Percentiles rank a stretch among this genome's conserved stretches.
Conservation (phyloP, 2,329 filamentous ascomycete genomes). For the Phoma herbarum region DNA sequence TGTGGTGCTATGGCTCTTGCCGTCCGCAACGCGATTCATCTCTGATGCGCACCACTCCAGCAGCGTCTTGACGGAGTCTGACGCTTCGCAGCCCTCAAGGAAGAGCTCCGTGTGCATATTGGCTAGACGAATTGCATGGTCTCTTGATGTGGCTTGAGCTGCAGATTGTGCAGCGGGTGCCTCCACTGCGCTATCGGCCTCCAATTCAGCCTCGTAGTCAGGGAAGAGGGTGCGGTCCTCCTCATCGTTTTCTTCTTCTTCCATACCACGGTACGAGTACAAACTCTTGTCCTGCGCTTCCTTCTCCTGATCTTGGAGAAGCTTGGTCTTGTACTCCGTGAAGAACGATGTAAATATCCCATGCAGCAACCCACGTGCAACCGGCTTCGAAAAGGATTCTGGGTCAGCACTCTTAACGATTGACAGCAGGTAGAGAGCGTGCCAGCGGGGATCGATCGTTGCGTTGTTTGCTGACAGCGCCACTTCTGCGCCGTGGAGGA, state of each 20-base stretch:
- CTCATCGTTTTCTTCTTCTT: slow-evolving; percentile 79
- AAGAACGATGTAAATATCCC: slow-evolving; percentile 77
- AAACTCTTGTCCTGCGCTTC: slow-evolving; percentile 77
- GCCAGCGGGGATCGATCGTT: slow-evolving; percentile 48
- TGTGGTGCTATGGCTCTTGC: slow-evolving; percentile 34
- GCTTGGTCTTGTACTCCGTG: slow-evolving; percentile 78
- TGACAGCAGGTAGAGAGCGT: slow-evolving; percentile 42
- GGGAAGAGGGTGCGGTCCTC: slow-evolving; percentile 87
- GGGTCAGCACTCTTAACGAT: slow-evolving; percentile 40
- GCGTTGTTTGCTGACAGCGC: slow-evolving; percentile 32
- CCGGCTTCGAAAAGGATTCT: slow-evolving; percentile 15
- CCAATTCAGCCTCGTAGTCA: slow-evolving; percentile 68
- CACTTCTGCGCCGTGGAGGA: slow-evolving; percentile 31
- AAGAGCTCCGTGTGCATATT: slow-evolving; percentile 49
- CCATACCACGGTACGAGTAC: slow-evolving; percentile 84
- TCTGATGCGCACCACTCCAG: slow-evolving; percentile 44
- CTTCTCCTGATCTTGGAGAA: slow-evolving; percentile 78
- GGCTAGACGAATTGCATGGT: slow-evolving; percentile 47
- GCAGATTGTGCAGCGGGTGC: slow-evolving; percentile 1
- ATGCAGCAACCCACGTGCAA: slow-evolving; percentile 61
- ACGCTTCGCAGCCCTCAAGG: slow-evolving; percentile 26
- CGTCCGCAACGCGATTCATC: slow-evolving; percentile 38
- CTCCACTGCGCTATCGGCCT: slow-evolving; percentile 32
- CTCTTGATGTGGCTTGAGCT: slow-evolving; percentile 36
- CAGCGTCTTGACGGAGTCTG: slow-evolving; percentile 38